Evolutionary conservation across 2,329 filamentous ascomycete genomes (phyloP), one percentile per base, ranked within the genome.

Genomic region (Aspergillus costaricaensis): DNA sequence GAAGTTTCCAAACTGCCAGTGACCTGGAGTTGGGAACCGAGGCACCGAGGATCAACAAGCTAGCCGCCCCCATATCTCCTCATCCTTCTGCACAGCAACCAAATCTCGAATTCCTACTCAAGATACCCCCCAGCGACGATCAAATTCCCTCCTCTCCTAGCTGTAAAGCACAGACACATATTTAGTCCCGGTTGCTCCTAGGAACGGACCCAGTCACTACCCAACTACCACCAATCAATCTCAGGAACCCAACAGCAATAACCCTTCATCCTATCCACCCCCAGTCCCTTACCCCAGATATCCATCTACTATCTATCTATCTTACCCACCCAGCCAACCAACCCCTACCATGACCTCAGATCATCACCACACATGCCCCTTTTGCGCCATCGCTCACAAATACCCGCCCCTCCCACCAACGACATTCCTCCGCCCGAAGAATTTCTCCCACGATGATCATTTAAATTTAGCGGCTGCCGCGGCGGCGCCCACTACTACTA

Each of bases 331-430:
- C 25, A 27, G 25, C 25, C 25, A 27, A 27, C 25, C 21, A 44
- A 6, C 32, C 4, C 32, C 12, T 36, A 41, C 14, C 12, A 64
- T 57, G 50, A 32, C 23, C 2, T 39, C 38, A 52, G 21, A 38
- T 21, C 50, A 36, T 36, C 32, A 36, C 32, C 32, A 36, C 64
- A 39, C 63, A 48, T 88, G 85, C 69, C 82, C 85, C 15, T 88
- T 88, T 72, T 88, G 85, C 77, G 79, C 72, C 59, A 87, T 87
- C 63, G 80, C 84, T 21, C 66, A 74, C 38, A 77, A 83, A 36
- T 84, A 84, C 67, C 80, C 81, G 9, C 72, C 78, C 14, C 62
- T 69, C 38, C 62, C 70, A 50, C 67, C 70, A n/a, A 63, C 70
- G 50, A 60, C 63, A 39, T 59, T 73, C 4, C 49, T 58, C 55